Evolutionary conservation across 495 filamentous ascomycete species (phyloP).

Genomic region (Podospora pseudoanserina): DNA sequence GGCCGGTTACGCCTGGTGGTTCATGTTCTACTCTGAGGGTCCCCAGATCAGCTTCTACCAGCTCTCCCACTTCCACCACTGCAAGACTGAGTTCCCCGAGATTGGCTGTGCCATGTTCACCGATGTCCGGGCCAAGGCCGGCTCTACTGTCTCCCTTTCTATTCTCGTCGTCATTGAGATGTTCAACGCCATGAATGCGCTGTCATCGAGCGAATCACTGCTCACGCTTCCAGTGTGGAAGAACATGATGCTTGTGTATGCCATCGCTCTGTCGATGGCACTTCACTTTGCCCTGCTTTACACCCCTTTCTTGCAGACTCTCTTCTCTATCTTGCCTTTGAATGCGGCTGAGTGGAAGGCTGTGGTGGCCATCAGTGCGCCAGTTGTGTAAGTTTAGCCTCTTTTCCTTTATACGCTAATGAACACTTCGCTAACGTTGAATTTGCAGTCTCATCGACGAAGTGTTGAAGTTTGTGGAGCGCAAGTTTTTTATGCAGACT

Average conservation of each 20-base stretch:
- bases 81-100: conserved; percentile 78
- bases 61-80: conserved; percentile 90
- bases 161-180: conserved; percentile 98
- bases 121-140: conserved; percentile 83
- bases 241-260: conserved; percentile 96
- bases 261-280: conserved; percentile 89
- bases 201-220: conserved; percentile 92
- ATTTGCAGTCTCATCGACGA: conserved; percentile 77
- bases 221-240: conserved; percentile 91
- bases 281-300: conserved; percentile 95
- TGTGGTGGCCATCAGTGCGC: conserved; percentile 80
- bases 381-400: conserved; percentile 75
- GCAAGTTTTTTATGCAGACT: conserved; percentile 53
- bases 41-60: conserved; percentile 93
- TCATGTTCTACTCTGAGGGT: conserved; percentile 90
- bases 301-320: conserved; percentile 76
- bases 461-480: conserved; percentile 75
- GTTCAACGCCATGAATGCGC: conserved; percentile 98
- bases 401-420: background rate
- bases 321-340: conserved; percentile 91
- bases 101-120: conserved; percentile 94
- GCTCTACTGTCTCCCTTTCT: conserved; percentile 89
- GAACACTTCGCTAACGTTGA: conserved; percentile 37
- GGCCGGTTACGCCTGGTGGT: conserved; percentile 98
- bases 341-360: conserved; percentile 91